These are phyloP conservation scores for Colletotrichum coccodes DNA, from an alignment of 2,329 filamentous ascomycete species.

Conservation along the genomic window DNA sequence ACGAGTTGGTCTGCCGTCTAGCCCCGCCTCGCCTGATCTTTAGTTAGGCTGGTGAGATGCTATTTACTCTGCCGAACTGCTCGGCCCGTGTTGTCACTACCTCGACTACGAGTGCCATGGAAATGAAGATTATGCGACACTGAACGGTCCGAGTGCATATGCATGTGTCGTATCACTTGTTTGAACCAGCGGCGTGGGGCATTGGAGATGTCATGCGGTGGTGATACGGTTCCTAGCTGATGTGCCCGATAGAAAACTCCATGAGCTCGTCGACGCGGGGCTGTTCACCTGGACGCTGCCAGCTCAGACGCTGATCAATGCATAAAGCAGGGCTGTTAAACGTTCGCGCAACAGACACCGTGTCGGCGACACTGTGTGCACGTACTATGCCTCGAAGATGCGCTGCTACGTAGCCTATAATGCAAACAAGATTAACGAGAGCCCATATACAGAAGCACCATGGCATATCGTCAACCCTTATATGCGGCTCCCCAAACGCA, in stretches of 20 bases:
- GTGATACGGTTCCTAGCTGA: not conserved
- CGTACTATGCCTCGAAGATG: not conserved
- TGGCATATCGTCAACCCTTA: not conserved
- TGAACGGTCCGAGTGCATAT: not conserved
- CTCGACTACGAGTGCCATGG: slow-evolving; percentile 22
- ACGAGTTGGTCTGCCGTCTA: slow-evolving; percentile 13
- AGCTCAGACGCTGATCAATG: slow-evolving; percentile 11
- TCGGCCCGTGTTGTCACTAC: slow-evolving; percentile 11
- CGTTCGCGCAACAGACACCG: not conserved
- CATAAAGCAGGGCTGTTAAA: not conserved
- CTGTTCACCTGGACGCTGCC: slow-evolving; percentile 3
- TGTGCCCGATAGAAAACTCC: not conserved
- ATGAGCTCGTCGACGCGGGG: not conserved
- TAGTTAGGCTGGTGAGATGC: not conserved
- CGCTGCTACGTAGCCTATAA: not conserved
- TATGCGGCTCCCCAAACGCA: not conserved
- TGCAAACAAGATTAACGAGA: slow-evolving; percentile 1
- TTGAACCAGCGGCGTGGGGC: not conserved
- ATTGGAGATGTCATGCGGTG: not conserved
- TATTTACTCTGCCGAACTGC: slow-evolving; percentile 4
- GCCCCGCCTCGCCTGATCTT: not conserved
- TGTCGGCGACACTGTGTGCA: slow-evolving; percentile 6
- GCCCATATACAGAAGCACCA: not conserved
- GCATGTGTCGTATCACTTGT: not conserved
- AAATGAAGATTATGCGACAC: slow-evolving; percentile 27